These are phyloP conservation scores for Davidsoniella neocaledoniae DNA, from an alignment of 2,329 filamentous ascomycete species.

Conservation along the genomic window DNA sequence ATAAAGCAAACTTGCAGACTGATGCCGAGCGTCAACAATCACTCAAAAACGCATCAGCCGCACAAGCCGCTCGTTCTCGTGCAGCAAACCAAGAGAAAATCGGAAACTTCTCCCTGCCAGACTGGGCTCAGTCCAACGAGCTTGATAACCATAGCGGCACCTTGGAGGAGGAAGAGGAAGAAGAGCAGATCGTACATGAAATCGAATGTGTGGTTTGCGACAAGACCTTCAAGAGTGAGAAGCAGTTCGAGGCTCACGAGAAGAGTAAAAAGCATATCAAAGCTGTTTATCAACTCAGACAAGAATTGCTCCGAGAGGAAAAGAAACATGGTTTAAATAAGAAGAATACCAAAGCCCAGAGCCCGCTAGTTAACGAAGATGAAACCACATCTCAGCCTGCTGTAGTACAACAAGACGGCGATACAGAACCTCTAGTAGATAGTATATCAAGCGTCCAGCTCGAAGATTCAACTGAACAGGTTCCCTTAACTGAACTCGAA, in stretches of 20 bases:
- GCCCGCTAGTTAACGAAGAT: slow-evolving; percentile 16
- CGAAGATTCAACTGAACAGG: too few relatives aligned
- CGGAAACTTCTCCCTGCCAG: slow-evolving; percentile 19
- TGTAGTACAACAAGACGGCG: neutral
- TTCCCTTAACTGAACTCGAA: too few relatives aligned
- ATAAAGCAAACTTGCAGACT: slow-evolving; percentile 57
- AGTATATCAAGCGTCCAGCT: too few relatives aligned
- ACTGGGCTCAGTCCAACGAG: slow-evolving; percentile 37
- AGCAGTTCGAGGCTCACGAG: slow-evolving; percentile 81
- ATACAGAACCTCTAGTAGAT: neutral
- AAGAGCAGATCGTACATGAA: slow-evolving; percentile 34
- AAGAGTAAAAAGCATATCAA: slow-evolving; percentile 94
- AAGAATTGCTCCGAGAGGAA: slow-evolving; percentile 73
- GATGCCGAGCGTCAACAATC: slow-evolving; percentile 66
- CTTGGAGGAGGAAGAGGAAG: slow-evolving; percentile 36
- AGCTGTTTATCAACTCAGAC: slow-evolving; percentile 60
- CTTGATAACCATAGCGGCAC: slow-evolving; percentile 37
- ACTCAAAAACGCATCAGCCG: slow-evolving; percentile 60
- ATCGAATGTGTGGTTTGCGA: slow-evolving; percentile 65
- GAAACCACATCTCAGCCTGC: slow-evolving; percentile 13
- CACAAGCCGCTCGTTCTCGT: slow-evolving; percentile 68
- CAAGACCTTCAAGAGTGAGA: slow-evolving; percentile 75
- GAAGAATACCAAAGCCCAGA: neutral
- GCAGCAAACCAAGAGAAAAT: slow-evolving; percentile 66
- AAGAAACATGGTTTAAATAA: slow-evolving; percentile 18